Evolutionary conservation across 805 yeast genomes (phyloP).

Genomic region (Metschnikowia cerradonensis): DNA sequence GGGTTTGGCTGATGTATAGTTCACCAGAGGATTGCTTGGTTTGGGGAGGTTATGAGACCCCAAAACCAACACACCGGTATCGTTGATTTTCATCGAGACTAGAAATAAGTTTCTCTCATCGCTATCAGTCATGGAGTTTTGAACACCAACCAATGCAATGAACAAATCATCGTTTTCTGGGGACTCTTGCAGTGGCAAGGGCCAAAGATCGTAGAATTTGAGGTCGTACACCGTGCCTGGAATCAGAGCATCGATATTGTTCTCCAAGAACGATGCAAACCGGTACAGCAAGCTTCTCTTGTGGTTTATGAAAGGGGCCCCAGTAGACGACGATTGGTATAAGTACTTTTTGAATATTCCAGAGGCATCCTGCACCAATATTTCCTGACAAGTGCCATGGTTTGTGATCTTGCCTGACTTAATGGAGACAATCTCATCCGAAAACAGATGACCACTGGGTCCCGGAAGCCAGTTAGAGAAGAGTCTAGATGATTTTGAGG

Average conservation of each 20-base stretch:
- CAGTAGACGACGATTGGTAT: conserved; percentile 27
- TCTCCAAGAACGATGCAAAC: conserved; percentile 27
- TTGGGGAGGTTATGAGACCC: conserved; percentile 67
- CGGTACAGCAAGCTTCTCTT: conserved; percentile 29
- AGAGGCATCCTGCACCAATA: conserved; percentile 43
- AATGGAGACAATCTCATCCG: conserved; percentile 54
- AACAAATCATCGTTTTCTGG: conserved; percentile 7
- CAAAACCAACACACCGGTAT: conserved; percentile 49
- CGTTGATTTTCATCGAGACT: conserved; percentile 49
- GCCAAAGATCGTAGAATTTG: conserved; percentile 59
- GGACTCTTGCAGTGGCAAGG: conserved; percentile 29
- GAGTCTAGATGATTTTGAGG: conserved; percentile 9
- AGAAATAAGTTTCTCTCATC: conserved; percentile 38
- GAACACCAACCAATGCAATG: conserved; percentile 12
- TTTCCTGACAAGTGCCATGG: conserved; percentile 42
- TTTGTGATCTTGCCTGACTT: conserved; percentile 50
- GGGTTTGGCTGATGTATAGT: conserved; percentile 31
- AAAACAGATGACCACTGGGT: conserved; percentile 13
- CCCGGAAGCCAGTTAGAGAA: conserved; percentile 13
- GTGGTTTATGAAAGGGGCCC: conserved; percentile 24
- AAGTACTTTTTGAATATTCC: conserved; percentile 36
- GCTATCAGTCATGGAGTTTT: conserved; percentile 10
- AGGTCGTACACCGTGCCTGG: conserved; percentile 49
- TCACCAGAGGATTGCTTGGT: conserved; percentile 11
- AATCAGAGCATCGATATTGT: conserved; percentile 43